Evolutionary conservation across 2,329 filamentous ascomycete genomes (phyloP).

Genomic region (Fusarium pseudocircinatum): DNA sequence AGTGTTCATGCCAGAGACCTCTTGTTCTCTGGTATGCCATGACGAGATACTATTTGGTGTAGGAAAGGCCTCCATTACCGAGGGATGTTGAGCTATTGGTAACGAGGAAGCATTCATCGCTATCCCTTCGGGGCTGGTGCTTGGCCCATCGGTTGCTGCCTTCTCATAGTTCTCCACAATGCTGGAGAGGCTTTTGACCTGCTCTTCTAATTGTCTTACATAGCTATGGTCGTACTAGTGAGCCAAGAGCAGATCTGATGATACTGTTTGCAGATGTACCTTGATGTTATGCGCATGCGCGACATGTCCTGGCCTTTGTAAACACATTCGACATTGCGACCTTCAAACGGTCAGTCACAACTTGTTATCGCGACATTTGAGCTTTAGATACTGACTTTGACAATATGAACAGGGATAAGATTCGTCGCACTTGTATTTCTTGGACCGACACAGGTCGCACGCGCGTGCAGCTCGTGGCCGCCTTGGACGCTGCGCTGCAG

Average conservation of each 20-base stretch:
- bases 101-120: not conserved
- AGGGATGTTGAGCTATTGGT: not conserved
- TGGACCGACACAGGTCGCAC: not conserved
- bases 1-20: not conserved
- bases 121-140: not conserved
- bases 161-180: not conserved
- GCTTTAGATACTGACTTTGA: not conserved
- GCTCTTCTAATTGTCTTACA: not conserved
- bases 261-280: not conserved
- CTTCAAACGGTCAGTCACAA: not conserved
- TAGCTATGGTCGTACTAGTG: not conserved
- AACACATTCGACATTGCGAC: not conserved
- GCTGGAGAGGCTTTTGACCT: not conserved
- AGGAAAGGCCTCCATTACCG: not conserved
- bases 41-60: not conserved
- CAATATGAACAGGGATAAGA: not conserved
- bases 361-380: not conserved
- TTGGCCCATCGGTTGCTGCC: not conserved
- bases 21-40: not conserved
- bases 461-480: not conserved
- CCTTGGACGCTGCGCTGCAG: not conserved
- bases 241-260: not conserved
- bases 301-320: not conserved
- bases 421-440: not conserved
- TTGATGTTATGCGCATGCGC: not conserved